Evolutionary conservation across 371 early-diverging fungal genomes (phyloP), one percentile per base, ranked within the genome.

Genomic region (Mortierella sp.): DNA sequence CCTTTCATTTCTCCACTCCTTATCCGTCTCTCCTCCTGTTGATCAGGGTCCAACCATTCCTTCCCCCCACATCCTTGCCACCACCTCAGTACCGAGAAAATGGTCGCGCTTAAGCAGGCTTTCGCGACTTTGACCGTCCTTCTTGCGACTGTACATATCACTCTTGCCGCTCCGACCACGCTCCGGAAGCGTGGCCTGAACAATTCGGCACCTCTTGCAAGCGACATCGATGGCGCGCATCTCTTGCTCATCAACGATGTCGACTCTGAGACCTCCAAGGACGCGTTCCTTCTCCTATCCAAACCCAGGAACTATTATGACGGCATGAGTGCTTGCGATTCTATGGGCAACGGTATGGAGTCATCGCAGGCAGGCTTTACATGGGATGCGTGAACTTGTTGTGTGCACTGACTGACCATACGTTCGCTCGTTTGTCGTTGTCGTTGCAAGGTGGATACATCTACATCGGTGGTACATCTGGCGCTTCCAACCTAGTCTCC

Each of bases 341-440:
- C 54, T 31, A 55, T 71, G 61, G 61, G 65, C 10, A 61, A 71
- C 19, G 61, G 72, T 71, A 55, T 28, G 31, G n/a, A n/a, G n/a
- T n/a, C n/a, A n/a, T n/a, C n/a, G n/a, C n/a, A n/a, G n/a, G n/a
- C n/a, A 34, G 34, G 34, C 34, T 34, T 34, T 34, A 7, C n/a
- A 7, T 34, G 34, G 10, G 10, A 34, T 34, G 34, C 34, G 10
- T 4, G 34, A 4, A 7, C 34, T 10, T 34, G 34, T 10, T 34
- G 4, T 4, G 34, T 7, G 34, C 34, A 34, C 34, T 7, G 34
- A 34, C 4, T 10, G 34, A 34, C 4, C 34, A 34, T 34, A 34
- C 34, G 10, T 34, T 34, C 10, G 34, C 21, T 39, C 24, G 52
- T 51, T 10, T 2, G 24, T 26, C 27, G 26, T 30, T 51, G 52